Percentiles rank a stretch among this genome's conserved stretches.
phyloP scores from a whole-genome alignment of 73 alveolate species.

The Stentor roeselii region DNA sequence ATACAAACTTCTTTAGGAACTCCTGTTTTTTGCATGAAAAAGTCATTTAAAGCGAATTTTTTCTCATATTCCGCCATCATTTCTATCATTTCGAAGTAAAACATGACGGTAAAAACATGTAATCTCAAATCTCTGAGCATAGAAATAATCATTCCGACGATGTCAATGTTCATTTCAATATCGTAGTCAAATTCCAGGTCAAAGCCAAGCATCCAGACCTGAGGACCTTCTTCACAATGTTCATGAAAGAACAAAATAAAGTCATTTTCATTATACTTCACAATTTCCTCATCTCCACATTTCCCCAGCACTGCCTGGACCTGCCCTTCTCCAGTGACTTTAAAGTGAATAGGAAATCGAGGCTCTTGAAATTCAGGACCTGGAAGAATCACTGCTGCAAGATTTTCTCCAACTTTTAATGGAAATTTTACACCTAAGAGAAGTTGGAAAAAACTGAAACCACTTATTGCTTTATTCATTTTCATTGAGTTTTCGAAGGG shows the following conservation, averaged over 20 bases:
- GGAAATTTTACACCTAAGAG: neutral
- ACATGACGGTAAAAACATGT: neutral
- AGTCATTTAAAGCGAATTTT: neutral
- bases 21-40: too few species aligned
- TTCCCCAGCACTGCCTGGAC: neutral
- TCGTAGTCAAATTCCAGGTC: neutral
- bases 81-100: neutral
- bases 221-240: constrained; percentile 18
- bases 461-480: too few species aligned
- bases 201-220: constrained; percentile 16
- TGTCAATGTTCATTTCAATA: neutral
- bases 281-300: constrained; percentile 11
- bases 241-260: constrained; percentile 8
- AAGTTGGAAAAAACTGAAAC: neutral
- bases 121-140: neutral
- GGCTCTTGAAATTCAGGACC: neutral
- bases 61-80: neutral
- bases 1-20: too few species aligned
- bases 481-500: too few species aligned
- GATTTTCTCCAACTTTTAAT: neutral
- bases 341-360: neutral
- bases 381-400: neutral
- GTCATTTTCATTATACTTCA: neutral
- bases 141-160: neutral
- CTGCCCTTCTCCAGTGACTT: neutral